Evolutionary conservation across 805 yeast species (phyloP).

Genomic region (Myxozyma udenii): DNA sequence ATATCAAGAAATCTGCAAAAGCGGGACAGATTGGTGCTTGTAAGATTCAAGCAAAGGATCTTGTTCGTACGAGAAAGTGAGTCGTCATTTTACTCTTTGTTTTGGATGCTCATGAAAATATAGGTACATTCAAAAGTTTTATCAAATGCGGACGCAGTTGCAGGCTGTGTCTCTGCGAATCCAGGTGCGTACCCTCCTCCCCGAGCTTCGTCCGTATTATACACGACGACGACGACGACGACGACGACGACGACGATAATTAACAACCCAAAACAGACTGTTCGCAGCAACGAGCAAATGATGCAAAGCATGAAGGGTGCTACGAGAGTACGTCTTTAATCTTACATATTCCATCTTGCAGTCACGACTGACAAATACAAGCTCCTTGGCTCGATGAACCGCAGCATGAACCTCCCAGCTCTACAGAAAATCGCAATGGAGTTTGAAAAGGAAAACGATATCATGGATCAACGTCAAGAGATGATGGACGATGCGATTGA

Average conservation of each 20-base stretch:
- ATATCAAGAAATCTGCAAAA: slow-evolving; percentile 89
- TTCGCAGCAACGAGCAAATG: slow-evolving; percentile 93
- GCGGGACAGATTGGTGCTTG: slow-evolving; percentile 84
- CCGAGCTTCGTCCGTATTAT: background rate
- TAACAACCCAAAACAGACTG: slow-evolving; percentile 45
- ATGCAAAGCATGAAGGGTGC: slow-evolving; percentile 93
- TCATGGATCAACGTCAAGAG: slow-evolving; percentile 98
- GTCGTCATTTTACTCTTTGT: background rate
- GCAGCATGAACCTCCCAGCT: slow-evolving; percentile 86
- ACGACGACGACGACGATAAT: background rate
- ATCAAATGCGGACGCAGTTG: slow-evolving; percentile 87
- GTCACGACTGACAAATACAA: background rate
- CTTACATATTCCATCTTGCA: background rate
- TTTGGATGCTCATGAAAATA: background rate
- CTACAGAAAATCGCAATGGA: slow-evolving; percentile 89
- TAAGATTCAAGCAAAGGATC: slow-evolving; percentile 92
- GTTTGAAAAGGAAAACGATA: slow-evolving; percentile 87
- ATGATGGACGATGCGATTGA: slow-evolving; percentile 98
- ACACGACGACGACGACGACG: background rate
- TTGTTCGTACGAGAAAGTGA: slow-evolving; percentile 73
- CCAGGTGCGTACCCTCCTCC: slow-evolving; percentile 43
- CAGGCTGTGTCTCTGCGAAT: slow-evolving; percentile 91
- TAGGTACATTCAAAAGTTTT: slow-evolving; percentile 74
- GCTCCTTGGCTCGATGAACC: slow-evolving; percentile 80
- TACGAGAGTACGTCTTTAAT: slow-evolving; percentile 45